A percentile compares a stretch with the other conserved stretches of the same genome.
phyloP scores from a whole-genome alignment of 2,329 filamentous ascomycete genomes.

The Xylariaceae sp. region DNA sequence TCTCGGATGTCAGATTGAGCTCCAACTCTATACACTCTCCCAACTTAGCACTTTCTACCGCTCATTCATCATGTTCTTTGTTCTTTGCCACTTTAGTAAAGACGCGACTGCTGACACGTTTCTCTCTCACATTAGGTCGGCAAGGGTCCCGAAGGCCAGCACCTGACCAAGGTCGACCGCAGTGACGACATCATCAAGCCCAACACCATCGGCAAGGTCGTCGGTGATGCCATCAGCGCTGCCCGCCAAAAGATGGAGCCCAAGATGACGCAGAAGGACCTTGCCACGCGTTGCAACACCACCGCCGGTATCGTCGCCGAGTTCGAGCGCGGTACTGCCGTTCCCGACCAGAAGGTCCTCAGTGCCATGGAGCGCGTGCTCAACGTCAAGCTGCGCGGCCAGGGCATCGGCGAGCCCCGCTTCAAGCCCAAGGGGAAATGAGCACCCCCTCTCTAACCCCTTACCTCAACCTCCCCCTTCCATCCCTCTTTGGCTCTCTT shows the following conservation, averaged over 20 bases:
- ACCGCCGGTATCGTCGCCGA: constrained; percentile 73
- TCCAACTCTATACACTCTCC: background rate
- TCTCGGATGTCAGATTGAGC: background rate
- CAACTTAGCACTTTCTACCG: background rate
- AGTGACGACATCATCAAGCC: constrained; percentile 96
- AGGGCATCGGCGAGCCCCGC: constrained; percentile 78
- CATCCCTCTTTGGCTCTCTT: background rate
- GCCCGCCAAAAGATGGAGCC: constrained; percentile 76
- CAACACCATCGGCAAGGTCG: constrained; percentile 76
- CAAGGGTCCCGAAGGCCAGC: constrained; percentile 75
- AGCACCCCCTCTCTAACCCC: background rate
- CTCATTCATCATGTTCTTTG: background rate
- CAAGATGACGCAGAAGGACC: constrained; percentile 91
- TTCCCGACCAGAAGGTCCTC: constrained; percentile 80
- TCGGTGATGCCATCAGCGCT: constrained; percentile 77
- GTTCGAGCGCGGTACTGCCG: constrained; percentile 74
- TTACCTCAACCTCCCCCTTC: background rate
- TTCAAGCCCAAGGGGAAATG: constrained; percentile 68
- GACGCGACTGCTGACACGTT: constrained; percentile 16
- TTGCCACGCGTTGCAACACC: constrained; percentile 84
- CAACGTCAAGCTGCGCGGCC: constrained; percentile 81
- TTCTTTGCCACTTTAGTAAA: background rate
- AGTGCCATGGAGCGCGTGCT: constrained; percentile 73
- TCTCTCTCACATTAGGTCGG: constrained; percentile 36
- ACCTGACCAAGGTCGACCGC: constrained; percentile 95